Conservation (phyloP, 129 eudicot species). For the Artemisia argyi region DNA sequence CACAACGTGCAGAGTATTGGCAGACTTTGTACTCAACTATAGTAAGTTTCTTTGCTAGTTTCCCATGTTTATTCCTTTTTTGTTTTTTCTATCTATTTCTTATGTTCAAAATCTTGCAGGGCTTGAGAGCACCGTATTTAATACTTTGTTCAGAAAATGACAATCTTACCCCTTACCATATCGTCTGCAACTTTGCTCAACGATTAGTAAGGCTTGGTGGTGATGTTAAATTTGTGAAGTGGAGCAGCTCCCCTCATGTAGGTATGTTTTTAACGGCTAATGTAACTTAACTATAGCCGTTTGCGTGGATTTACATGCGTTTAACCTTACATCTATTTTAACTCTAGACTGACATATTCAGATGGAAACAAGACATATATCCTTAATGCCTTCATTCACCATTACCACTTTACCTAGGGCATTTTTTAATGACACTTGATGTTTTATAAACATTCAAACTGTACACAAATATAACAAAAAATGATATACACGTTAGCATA, state of each 20-base stretch:
- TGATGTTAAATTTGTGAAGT: slow-evolving; percentile 74
- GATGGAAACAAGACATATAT: too few relatives aligned
- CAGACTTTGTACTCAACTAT: slow-evolving; percentile 82
- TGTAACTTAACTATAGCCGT: not conserved
- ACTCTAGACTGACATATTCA: not conserved
- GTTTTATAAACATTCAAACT: too few relatives aligned
- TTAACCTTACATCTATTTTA: not conserved
- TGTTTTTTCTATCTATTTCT: not conserved
- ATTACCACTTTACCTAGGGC: too few relatives aligned
- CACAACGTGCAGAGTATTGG: slow-evolving; percentile 97
- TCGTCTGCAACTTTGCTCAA: slow-evolving; percentile 62
- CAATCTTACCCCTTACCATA: slow-evolving; percentile 72
- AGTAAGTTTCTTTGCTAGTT: slow-evolving; percentile 45
- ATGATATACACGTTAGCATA: too few relatives aligned
- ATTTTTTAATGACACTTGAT: too few relatives aligned
- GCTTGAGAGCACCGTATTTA: slow-evolving; percentile 80
- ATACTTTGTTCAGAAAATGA: slow-evolving; percentile 90
- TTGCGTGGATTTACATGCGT: not conserved
- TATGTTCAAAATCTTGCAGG: slow-evolving; percentile 35
- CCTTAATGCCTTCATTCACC: too few relatives aligned
- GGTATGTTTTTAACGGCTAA: slow-evolving; percentile 43
- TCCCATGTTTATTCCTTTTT: not conserved
- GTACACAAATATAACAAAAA: too few relatives aligned
- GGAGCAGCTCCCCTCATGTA: slow-evolving; percentile 85
- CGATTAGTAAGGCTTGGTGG: slow-evolving; percentile 72